phyloP scores from a whole-genome alignment of 495 filamentous ascomycete species.

The Daldinia childiae region DNA sequence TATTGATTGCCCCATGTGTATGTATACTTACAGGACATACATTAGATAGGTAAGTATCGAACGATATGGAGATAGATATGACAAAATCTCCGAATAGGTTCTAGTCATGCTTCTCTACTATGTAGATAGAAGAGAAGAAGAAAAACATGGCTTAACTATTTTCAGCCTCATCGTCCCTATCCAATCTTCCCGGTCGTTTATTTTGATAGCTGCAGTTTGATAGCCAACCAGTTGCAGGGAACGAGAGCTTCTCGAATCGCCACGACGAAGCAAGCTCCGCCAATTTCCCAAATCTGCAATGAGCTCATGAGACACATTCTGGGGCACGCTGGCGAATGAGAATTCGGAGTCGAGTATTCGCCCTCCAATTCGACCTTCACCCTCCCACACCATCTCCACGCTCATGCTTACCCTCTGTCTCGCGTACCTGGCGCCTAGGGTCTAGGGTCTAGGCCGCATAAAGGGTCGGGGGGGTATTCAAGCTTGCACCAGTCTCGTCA shows the following conservation, averaged over 20 bases:
- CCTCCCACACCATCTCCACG: conserved; percentile 33
- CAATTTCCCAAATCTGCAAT: conserved; percentile 39
- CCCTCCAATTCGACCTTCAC: conserved; percentile 31
- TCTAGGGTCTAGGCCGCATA: conserved; percentile 41
- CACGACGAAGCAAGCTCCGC: conserved; percentile 27
- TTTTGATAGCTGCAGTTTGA: conserved; percentile 32
- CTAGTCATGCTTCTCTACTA: not conserved
- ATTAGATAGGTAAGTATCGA: not conserved
- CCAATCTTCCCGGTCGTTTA: conserved; percentile 14
- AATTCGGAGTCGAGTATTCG: conserved; percentile 14
- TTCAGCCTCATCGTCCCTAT: conserved; percentile 39
- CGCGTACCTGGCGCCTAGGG: conserved; percentile 44
- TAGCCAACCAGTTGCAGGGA: conserved; percentile 28
- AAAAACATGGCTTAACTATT: conserved; percentile 28
- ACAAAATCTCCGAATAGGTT: conserved; percentile 5
- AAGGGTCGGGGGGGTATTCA: conserved; percentile 22
- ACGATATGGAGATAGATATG: not conserved
- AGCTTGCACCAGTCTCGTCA: conserved; percentile 35
- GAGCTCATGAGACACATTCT: conserved; percentile 23
- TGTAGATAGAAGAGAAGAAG: conserved; percentile 2
- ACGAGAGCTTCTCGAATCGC: conserved; percentile 25
- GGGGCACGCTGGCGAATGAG: conserved; percentile 31
- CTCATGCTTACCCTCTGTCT: conserved; percentile 40
- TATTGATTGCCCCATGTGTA: conserved; percentile 9
- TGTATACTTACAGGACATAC: conserved; percentile 1